These are phyloP conservation scores for Encephalitozoon hellem DNA, from an alignment of 371 early-diverging fungal genomes.

Conservation along the genomic window DNA sequence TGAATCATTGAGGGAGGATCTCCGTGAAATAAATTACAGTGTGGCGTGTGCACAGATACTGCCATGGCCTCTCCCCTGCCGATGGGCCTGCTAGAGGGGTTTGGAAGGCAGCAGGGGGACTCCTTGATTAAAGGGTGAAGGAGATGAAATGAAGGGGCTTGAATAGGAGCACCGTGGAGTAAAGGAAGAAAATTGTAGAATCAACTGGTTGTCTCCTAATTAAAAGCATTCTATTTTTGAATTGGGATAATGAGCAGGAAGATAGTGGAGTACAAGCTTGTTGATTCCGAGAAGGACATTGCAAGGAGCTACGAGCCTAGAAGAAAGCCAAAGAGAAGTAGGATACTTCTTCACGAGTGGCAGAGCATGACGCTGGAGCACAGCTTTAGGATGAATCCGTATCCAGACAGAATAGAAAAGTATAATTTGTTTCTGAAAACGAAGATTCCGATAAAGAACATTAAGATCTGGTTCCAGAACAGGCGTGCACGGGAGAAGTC, in stretches of 20 bases:
- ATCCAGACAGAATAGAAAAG: neutral
- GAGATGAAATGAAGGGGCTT: neutral
- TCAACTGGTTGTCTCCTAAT: neutral
- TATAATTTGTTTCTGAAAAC: conserved; percentile 6
- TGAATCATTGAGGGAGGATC: neutral
- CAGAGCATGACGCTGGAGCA: conserved; percentile 6
- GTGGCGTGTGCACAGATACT: neutral
- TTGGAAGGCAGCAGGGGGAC: no score
- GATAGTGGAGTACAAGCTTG: neutral
- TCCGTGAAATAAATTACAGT: neutral
- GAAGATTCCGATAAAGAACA: conserved; percentile 40
- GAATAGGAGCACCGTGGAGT: neutral
- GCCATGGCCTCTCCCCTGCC: no score
- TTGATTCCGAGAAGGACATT: neutral
- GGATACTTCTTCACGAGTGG: neutral
- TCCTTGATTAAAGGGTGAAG: conserved; percentile 6
- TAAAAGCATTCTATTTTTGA: neutral
- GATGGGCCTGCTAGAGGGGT: no score
- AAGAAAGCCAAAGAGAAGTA: neutral
- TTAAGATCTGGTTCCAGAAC: conserved; percentile 59
- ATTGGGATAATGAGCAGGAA: neutral
- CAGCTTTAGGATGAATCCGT: neutral
- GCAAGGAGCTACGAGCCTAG: neutral
- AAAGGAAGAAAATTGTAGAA: neutral
- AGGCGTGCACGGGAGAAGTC: conserved; percentile 53